A percentile compares a stretch with the other conserved stretches of the same genome.
Conservation (phyloP, 2,329 filamentous ascomycete genomes). For the Tolypocladium pustulatum region DNA sequence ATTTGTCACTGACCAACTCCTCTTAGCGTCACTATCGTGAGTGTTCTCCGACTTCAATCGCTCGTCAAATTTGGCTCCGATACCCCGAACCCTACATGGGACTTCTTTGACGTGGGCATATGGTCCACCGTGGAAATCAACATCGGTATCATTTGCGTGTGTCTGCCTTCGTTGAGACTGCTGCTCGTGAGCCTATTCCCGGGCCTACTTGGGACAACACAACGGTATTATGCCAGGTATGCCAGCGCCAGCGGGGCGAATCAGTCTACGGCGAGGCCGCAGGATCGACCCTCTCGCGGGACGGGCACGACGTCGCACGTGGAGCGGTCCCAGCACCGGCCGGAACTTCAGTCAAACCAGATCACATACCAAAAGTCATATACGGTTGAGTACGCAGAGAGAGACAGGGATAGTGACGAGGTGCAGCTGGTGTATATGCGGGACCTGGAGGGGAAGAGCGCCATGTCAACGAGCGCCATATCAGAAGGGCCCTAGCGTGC, state of each 20-base stretch:
- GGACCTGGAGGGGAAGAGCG: constrained; percentile 8
- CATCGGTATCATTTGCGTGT: constrained; percentile 27
- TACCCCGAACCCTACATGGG: constrained; percentile 23
- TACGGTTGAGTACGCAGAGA: constrained; percentile 19
- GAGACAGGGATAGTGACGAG: constrained; percentile 17
- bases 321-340: constrained; percentile 9
- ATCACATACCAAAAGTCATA: constrained; percentile 25
- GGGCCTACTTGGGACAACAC: constrained; percentile 16
- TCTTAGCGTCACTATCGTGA: constrained; percentile 25
- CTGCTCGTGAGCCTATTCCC: constrained; percentile 28
- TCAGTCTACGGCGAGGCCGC: constrained; percentile 3
- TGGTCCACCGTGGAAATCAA: constrained; percentile 29
- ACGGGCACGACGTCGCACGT: constrained; percentile 13
- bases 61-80: constrained; percentile 19
- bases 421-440: constrained; percentile 18
- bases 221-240: constrained; percentile 17
- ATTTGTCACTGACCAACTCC: not conserved
- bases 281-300: constrained; percentile 7
- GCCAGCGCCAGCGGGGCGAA: constrained; percentile 6
- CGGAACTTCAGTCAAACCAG: constrained; percentile 11
- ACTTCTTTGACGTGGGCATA: constrained; percentile 17
- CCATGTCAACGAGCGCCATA: not conserved
- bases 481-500: not conserved
- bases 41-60: constrained; percentile 23
- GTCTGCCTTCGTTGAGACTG: constrained; percentile 24